These are phyloP conservation scores for Gymnopilus junonius DNA, from an alignment of 768 basidiomycete species.

Conservation along the genomic window DNA sequence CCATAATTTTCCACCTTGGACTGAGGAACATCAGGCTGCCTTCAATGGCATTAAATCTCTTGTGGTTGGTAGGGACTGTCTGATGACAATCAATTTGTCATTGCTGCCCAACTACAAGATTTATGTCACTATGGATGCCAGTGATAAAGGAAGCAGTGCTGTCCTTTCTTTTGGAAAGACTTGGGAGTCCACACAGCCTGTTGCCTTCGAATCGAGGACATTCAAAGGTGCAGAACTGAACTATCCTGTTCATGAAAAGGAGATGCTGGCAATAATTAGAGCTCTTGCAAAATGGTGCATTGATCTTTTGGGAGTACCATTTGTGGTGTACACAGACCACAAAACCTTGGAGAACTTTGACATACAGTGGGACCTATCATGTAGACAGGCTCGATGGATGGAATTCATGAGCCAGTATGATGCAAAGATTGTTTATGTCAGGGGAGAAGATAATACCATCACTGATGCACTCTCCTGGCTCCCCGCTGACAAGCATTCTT, in stretches of 20 bases:
- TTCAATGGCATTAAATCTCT: constrained; percentile 15
- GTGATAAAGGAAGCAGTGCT: constrained; percentile 31
- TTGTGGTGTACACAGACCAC: too few relatives aligned
- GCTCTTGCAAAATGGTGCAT: too few relatives aligned
- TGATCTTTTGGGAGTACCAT: too few relatives aligned
- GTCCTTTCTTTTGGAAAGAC: constrained; percentile 33
- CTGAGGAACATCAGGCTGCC: neutral
- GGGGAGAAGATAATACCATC: too few relatives aligned
- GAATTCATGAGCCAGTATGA: too few relatives aligned
- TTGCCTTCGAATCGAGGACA: constrained; percentile 32
- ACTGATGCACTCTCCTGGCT: too few relatives aligned
- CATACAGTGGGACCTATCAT: constrained; percentile 33
- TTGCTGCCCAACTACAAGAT: constrained; percentile 32
- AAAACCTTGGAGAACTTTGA: too few relatives aligned
- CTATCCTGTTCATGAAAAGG: too few relatives aligned
- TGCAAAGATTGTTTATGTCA: too few relatives aligned
- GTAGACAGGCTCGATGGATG: too few relatives aligned
- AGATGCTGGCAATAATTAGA: too few relatives aligned
- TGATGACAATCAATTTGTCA: neutral
- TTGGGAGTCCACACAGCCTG: constrained; percentile 37
- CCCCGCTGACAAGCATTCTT: too few relatives aligned
- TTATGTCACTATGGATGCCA: constrained; percentile 38
- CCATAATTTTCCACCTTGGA: constrained; percentile 11
- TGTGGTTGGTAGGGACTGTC: neutral
- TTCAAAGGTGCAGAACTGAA: constrained; percentile 32